These are phyloP conservation scores for Taphrina wiesneri DNA, from an alignment of 1,139 yeast species.

Conservation along the genomic window DNA sequence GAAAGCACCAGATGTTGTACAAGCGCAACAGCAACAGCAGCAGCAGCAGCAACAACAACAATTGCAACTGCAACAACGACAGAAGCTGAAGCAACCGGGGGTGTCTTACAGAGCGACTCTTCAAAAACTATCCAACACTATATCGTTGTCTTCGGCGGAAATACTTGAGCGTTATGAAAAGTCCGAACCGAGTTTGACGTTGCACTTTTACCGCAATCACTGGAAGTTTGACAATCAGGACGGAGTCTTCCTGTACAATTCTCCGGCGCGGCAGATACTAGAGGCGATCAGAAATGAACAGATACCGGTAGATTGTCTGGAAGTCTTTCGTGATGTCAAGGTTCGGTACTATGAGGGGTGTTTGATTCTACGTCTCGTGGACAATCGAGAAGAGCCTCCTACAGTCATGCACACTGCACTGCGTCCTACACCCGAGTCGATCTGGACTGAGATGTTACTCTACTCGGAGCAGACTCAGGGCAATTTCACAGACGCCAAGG, in stretches of 20 bases:
- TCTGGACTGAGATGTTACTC: slow-evolving; percentile 37
- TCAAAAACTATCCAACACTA: slow-evolving; percentile 16
- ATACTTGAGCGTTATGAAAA: slow-evolving; percentile 34
- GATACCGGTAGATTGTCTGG: slow-evolving; percentile 37
- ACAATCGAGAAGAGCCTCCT: slow-evolving; percentile 28
- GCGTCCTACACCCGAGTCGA: slow-evolving; percentile 37
- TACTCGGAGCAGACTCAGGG: slow-evolving; percentile 33
- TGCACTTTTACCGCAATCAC: slow-evolving; percentile 36
- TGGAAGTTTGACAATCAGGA: slow-evolving; percentile 39
- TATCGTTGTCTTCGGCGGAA: slow-evolving; percentile 26
- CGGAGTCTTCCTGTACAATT: slow-evolving; percentile 36
- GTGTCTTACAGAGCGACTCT: slow-evolving; percentile 25
- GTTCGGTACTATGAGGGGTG: slow-evolving; percentile 37
- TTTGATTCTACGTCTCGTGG: slow-evolving; percentile 32
- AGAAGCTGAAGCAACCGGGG: slow-evolving; percentile 27
- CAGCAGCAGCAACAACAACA: slow-evolving; percentile 17
- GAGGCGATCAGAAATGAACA: slow-evolving; percentile 36
- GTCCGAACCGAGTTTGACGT: slow-evolving; percentile 32
- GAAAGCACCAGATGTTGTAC: neutral
- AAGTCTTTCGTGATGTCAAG: slow-evolving; percentile 35
- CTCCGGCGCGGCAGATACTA: slow-evolving; percentile 36
- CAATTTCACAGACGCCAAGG: slow-evolving; percentile 33
- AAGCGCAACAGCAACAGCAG: neutral
- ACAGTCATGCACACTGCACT: slow-evolving; percentile 35
- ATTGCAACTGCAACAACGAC: slow-evolving; percentile 10